phyloP scores from a whole-genome alignment of 306 rosid genomes.

The Prunus mume region DNA sequence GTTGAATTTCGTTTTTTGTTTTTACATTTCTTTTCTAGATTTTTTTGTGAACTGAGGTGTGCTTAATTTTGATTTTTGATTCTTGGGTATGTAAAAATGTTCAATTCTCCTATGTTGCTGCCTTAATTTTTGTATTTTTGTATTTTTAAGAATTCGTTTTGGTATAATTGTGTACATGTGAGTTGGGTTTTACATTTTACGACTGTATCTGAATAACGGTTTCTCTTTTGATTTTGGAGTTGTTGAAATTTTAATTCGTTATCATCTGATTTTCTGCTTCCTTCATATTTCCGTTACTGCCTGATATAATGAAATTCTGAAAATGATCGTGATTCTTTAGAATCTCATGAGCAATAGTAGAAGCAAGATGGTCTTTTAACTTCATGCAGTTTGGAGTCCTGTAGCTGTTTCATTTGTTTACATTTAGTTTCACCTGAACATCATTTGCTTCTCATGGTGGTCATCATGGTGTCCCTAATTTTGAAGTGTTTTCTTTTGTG shows the following conservation, averaged over 20 bases:
- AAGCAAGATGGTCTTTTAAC: neutral
- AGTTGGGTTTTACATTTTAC: neutral
- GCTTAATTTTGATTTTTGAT: neutral
- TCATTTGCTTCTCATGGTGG: neutral
- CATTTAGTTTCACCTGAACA: neutral
- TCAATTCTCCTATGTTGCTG: neutral
- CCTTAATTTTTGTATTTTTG: neutral
- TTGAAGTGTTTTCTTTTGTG: slow-evolving; percentile 4
- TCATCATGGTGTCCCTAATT: neutral
- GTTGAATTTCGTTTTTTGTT: neutral
- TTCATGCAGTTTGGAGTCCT: neutral
- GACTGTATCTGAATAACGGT: neutral
- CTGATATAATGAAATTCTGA: neutral
- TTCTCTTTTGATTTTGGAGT: neutral
- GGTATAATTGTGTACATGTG: neutral
- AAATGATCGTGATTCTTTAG: neutral
- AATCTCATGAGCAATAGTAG: neutral
- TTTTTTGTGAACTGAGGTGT: neutral
- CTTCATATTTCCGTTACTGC: neutral
- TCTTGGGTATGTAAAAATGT: neutral
- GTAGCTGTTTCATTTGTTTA: neutral
- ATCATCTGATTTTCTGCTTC: neutral
- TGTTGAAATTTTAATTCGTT: neutral
- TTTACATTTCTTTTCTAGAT: neutral
- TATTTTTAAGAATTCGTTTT: neutral